Evolutionary conservation across 2,329 filamentous ascomycete species (phyloP).

Genomic region (Aspergillus sojae): DNA sequence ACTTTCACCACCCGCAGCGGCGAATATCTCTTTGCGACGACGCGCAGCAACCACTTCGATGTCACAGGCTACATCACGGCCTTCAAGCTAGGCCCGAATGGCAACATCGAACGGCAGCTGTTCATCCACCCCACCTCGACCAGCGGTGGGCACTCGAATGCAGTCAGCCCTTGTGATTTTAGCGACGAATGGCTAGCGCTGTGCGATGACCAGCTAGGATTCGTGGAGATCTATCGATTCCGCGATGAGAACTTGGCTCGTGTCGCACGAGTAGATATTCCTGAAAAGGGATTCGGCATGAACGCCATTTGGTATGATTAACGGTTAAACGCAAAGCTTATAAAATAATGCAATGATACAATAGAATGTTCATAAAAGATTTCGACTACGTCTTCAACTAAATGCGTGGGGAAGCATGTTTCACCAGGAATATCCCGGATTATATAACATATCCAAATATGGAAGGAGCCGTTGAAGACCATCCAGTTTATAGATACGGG

Average conservation of each 20-base stretch:
- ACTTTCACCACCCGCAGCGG: conserved; percentile 70
- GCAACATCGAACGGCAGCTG: conserved; percentile 75
- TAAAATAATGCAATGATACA: not conserved
- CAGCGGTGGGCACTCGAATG: conserved; percentile 85
- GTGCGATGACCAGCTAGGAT: conserved; percentile 85
- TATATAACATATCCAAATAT: not conserved
- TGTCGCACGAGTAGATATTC: conserved; percentile 75
- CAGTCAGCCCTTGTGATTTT: conserved; percentile 81
- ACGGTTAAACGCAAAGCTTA: conserved; percentile 1
- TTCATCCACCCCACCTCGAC: conserved; percentile 83
- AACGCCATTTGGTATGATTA: conserved; percentile 95
- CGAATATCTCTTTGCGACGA: conserved; percentile 79
- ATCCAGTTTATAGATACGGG: not conserved
- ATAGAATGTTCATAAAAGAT: not conserved
- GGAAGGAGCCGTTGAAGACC: not conserved
- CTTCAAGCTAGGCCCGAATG: conserved; percentile 70
- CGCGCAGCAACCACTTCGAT: conserved; percentile 74
- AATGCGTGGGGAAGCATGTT: not conserved
- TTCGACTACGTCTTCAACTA: not conserved
- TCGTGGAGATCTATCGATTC: conserved; percentile 86
- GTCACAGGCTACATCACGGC: conserved; percentile 82
- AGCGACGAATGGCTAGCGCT: conserved; percentile 87
- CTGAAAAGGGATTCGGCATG: conserved; percentile 91
- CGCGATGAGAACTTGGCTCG: conserved; percentile 76
- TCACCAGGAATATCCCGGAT: not conserved